Percentiles rank a stretch among this genome's conserved stretches.
Conservation (phyloP, 768 basidiomycete genomes). For the Trametes cubensis region DNA sequence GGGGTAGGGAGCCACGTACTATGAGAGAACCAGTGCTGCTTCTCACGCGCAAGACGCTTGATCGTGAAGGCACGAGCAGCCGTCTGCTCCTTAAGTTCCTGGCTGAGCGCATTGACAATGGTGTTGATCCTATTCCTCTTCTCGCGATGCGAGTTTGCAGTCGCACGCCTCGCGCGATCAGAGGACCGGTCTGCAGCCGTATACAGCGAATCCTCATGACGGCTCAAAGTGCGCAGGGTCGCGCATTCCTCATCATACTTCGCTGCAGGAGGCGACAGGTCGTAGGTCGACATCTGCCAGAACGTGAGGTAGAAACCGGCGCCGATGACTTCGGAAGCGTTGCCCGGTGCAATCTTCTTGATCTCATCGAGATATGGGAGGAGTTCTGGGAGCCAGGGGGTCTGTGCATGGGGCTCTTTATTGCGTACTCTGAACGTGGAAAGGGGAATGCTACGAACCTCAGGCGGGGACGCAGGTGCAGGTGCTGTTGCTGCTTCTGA, state of each 20-base stretch:
- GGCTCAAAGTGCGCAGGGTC: slow-evolving; percentile 60
- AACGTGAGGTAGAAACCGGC: slow-evolving; percentile 94
- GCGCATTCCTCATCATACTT: slow-evolving; percentile 82
- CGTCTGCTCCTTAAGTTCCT: slow-evolving; percentile 79
- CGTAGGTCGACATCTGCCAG: slow-evolving; percentile 94
- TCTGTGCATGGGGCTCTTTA: slow-evolving; percentile 39
- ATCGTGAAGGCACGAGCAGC: slow-evolving; percentile 71
- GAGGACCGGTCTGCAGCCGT: slow-evolving; percentile 71
- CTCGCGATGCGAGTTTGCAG: slow-evolving; percentile 58
- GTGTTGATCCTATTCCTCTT: slow-evolving; percentile 67
- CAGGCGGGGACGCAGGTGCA: not conserved
- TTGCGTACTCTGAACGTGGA: too few species aligned
- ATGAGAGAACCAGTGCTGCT: slow-evolving; percentile 81
- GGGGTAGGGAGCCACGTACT: slow-evolving; percentile 38
- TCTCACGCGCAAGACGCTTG: slow-evolving; percentile 77
- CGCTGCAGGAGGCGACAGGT: slow-evolving; percentile 74
- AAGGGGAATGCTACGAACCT: slow-evolving; percentile 1
- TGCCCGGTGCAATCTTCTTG: slow-evolving; percentile 68
- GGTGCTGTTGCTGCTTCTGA: not conserved
- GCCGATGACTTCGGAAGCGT: slow-evolving; percentile 66
- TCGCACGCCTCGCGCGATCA: slow-evolving; percentile 60
- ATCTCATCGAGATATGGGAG: slow-evolving; percentile 75
- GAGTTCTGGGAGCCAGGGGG: slow-evolving; percentile 81
- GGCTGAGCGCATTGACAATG: slow-evolving; percentile 59
- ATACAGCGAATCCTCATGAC: slow-evolving; percentile 67